A percentile compares a stretch with the other conserved stretches of the same genome.
Evolutionary conservation across 306 rosid genomes (phyloP).

Genomic region (Canavalia ensiformis): DNA sequence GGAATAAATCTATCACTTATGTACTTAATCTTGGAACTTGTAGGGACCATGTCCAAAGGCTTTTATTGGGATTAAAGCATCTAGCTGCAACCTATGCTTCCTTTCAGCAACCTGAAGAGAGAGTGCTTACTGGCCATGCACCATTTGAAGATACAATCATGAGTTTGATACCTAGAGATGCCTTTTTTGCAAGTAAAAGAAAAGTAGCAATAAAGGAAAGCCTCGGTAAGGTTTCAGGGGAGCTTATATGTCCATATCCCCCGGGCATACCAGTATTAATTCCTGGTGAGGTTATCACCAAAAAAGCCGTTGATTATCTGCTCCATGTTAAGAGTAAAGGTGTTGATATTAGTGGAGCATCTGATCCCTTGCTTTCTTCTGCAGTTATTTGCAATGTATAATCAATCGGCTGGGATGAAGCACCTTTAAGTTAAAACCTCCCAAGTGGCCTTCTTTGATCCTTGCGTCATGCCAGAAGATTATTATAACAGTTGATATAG

Average conservation of each 20-base stretch:
- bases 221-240: slow-evolving; percentile 79
- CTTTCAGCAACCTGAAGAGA: slow-evolving; percentile 44
- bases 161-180: slow-evolving; percentile 83
- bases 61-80: slow-evolving; percentile 69
- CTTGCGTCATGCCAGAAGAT: slow-evolving; percentile 22
- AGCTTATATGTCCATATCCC: slow-evolving; percentile 85
- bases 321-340: slow-evolving; percentile 66
- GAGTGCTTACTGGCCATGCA: slow-evolving; percentile 27
- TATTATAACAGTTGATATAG: background rate
- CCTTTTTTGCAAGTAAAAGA: slow-evolving; percentile 75
- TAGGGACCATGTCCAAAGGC: slow-evolving; percentile 70
- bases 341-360: slow-evolving; percentile 74
- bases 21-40: slow-evolving; percentile 81
- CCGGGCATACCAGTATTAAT: slow-evolving; percentile 87
- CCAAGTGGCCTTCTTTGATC: slow-evolving; percentile 23
- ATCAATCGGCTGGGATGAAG: slow-evolving; percentile 2
- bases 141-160: slow-evolving; percentile 62
- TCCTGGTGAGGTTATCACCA: slow-evolving; percentile 79
- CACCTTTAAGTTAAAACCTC: slow-evolving; percentile 26
- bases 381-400: slow-evolving; percentile 67
- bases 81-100: slow-evolving; percentile 51
- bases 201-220: slow-evolving; percentile 65
- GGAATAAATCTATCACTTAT: slow-evolving; percentile 69
- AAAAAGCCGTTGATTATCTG: slow-evolving; percentile 71
- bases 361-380: slow-evolving; percentile 77